phyloP scores from a whole-genome alignment of 2,329 filamentous ascomycete genomes.

The Teratosphaeria zuluensis region DNA sequence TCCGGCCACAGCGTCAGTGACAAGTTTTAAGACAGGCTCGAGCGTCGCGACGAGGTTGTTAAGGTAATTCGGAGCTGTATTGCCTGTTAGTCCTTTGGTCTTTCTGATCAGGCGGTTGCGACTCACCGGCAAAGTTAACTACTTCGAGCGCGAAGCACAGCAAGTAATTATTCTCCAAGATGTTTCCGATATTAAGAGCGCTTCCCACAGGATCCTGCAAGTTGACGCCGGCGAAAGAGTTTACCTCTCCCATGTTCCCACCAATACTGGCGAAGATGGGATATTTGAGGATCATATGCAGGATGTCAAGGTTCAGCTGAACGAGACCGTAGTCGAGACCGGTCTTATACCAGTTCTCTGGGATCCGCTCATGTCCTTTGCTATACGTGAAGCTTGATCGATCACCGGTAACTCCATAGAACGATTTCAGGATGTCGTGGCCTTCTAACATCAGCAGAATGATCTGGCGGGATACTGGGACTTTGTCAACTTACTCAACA shows the following conservation, averaged over 20 bases:
- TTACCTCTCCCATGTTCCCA: slow-evolving; percentile 18
- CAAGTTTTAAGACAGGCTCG: background rate
- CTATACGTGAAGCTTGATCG: slow-evolving; percentile 7
- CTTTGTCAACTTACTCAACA: slow-evolving; percentile 18
- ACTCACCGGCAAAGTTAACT: slow-evolving; percentile 19
- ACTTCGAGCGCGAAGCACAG: slow-evolving; percentile 27
- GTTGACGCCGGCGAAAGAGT: slow-evolving; percentile 17
- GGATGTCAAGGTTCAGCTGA: slow-evolving; percentile 12
- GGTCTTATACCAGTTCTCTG: slow-evolving; percentile 15
- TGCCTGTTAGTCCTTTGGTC: background rate
- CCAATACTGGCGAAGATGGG: slow-evolving; percentile 17
- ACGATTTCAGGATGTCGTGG: slow-evolving; percentile 23
- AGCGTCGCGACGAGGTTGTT: slow-evolving; percentile 14
- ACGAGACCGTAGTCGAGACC: slow-evolving; percentile 14
- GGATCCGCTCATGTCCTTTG: slow-evolving; percentile 16
- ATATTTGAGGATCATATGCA: slow-evolving; percentile 22
- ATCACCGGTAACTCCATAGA: slow-evolving; percentile 21
- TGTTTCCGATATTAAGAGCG: slow-evolving; percentile 10
- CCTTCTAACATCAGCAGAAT: background rate
- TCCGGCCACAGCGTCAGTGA: background rate
- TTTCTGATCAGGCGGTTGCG: background rate
- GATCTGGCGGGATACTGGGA: background rate
- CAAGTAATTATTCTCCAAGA: slow-evolving; percentile 26
- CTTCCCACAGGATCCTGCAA: slow-evolving; percentile 20
- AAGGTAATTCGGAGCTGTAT: slow-evolving; percentile 20